Percentiles rank a stretch among this genome's conserved stretches.
These are phyloP conservation scores for Stereum hirsutum DNA, from an alignment of 1,284 basidiomycete species.

Conservation along the genomic window DNA sequence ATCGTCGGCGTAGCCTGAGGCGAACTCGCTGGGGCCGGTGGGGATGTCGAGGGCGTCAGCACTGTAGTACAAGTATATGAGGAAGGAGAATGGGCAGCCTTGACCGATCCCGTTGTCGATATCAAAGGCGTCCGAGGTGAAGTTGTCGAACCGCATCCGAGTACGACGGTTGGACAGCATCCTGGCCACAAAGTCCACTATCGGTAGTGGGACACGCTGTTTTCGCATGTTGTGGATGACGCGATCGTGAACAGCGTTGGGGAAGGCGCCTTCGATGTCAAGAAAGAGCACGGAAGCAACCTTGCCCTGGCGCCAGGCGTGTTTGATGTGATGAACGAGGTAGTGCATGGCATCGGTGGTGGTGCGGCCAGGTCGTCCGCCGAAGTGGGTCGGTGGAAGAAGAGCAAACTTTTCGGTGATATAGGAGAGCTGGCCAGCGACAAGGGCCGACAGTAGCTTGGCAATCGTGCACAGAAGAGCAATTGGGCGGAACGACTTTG, in stretches of 20 bases:
- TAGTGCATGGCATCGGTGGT: slow-evolving; percentile 28
- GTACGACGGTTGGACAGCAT: slow-evolving; percentile 9
- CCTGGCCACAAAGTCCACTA: slow-evolving; percentile 31
- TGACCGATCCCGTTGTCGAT: not conserved
- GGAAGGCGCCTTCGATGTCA: slow-evolving; percentile 27
- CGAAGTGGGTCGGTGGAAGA: slow-evolving; percentile 22
- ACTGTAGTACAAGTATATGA: slow-evolving; percentile 20
- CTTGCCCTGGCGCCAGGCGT: slow-evolving; percentile 23
- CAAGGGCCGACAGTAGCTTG: slow-evolving; percentile 22
- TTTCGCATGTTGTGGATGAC: slow-evolving; percentile 19
- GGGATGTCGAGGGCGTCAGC: slow-evolving; percentile 16
- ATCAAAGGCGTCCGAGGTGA: not conserved
- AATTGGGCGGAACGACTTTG: slow-evolving; percentile 30
- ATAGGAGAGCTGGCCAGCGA: slow-evolving; percentile 15
- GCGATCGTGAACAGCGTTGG: slow-evolving; percentile 18
- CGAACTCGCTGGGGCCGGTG: slow-evolving; percentile 2
- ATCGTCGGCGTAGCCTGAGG: slow-evolving; percentile 5
- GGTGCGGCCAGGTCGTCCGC: slow-evolving; percentile 23
- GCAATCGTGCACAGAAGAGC: slow-evolving; percentile 25
- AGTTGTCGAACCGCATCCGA: slow-evolving; percentile 1
- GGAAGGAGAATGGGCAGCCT: slow-evolving; percentile 17
- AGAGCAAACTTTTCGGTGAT: slow-evolving; percentile 15
- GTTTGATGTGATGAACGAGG: slow-evolving; percentile 20
- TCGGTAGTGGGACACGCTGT: slow-evolving; percentile 18
- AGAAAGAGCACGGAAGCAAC: slow-evolving; percentile 26